phyloP scores from a whole-genome alignment of 1,139 yeast genomes.

The Kodamaea plutei region DNA sequence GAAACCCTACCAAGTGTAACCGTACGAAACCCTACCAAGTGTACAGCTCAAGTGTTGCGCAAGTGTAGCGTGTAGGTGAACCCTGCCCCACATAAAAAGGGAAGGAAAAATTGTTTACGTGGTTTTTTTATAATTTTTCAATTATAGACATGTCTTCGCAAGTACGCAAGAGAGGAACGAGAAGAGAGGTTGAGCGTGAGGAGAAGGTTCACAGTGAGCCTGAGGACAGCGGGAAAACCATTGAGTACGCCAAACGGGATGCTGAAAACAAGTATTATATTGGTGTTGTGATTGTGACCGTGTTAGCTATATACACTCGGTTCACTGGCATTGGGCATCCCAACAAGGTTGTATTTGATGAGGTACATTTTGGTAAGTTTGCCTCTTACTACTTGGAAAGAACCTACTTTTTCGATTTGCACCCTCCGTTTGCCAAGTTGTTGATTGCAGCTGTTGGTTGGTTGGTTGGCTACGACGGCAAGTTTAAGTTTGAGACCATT shows the following conservation, averaged over 20 bases:
- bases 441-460: slow-evolving; percentile 89
- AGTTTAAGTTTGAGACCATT: slow-evolving; percentile 85
- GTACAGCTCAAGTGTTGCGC: too few relatives aligned
- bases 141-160: too few relatives aligned
- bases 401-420: slow-evolving; percentile 90
- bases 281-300: slow-evolving; percentile 50
- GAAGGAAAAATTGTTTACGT: too few relatives aligned
- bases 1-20: too few relatives aligned
- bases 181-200: too few relatives aligned
- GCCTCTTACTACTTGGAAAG: slow-evolving; percentile 84
- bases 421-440: slow-evolving; percentile 96
- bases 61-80: too few relatives aligned
- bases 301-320: slow-evolving; percentile 65
- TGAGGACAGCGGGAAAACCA: neutral
- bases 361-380: slow-evolving; percentile 95
- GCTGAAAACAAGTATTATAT: slow-evolving; percentile 35
- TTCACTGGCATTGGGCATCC: slow-evolving; percentile 73
- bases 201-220: too few relatives aligned
- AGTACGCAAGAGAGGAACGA: too few relatives aligned
- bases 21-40: too few relatives aligned
- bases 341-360: slow-evolving; percentile 90
- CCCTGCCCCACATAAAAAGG: too few relatives aligned
- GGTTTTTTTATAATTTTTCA: too few relatives aligned
- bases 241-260: neutral
- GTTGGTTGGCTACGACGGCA: slow-evolving; percentile 83